Percentiles rank a stretch among this genome's conserved stretches.
Evolutionary conservation across 225 moss, liverwort and hornwort species (phyloP).

Genomic region (Polytrichum commune): DNA sequence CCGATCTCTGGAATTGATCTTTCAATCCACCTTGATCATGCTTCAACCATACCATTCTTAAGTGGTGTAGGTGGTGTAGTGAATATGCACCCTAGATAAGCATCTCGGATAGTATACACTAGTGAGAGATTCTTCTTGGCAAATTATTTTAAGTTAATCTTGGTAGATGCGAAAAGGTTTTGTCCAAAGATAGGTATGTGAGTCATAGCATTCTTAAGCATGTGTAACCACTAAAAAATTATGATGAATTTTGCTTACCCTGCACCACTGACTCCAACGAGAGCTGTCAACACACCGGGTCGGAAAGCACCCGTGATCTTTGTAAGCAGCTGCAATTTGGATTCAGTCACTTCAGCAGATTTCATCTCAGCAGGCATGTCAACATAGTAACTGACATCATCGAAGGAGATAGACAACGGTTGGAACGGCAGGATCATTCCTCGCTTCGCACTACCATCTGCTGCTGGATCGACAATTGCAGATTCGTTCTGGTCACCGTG

Average conservation of each 20-base stretch:
- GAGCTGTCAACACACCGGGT: slow-evolving; percentile 49
- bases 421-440: slow-evolving; percentile 77
- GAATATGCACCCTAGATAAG: too few species aligned
- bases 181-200: too few species aligned
- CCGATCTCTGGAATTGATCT: too few species aligned
- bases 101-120: too few species aligned
- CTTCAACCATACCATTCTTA: too few species aligned
- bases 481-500: neutral
- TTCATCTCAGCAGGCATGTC: slow-evolving; percentile 78
- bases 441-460: slow-evolving; percentile 29
- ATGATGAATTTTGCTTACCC: slow-evolving; percentile 13
- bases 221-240: too few species aligned
- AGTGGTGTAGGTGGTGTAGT: too few species aligned
- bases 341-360: slow-evolving; percentile 27
- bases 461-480: slow-evolving; percentile 20
- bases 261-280: slow-evolving; percentile 67
- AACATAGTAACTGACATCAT: slow-evolving; percentile 62
- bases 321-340: slow-evolving; percentile 27
- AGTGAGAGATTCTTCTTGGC: too few species aligned
- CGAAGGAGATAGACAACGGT: slow-evolving; percentile 58
- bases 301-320: slow-evolving; percentile 55
- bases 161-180: too few species aligned
- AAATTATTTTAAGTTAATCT: too few species aligned
- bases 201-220: too few species aligned
- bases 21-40: too few species aligned